Conservation (phyloP, 2,329 filamentous ascomycete species). For the Botrytis sinoallii region DNA sequence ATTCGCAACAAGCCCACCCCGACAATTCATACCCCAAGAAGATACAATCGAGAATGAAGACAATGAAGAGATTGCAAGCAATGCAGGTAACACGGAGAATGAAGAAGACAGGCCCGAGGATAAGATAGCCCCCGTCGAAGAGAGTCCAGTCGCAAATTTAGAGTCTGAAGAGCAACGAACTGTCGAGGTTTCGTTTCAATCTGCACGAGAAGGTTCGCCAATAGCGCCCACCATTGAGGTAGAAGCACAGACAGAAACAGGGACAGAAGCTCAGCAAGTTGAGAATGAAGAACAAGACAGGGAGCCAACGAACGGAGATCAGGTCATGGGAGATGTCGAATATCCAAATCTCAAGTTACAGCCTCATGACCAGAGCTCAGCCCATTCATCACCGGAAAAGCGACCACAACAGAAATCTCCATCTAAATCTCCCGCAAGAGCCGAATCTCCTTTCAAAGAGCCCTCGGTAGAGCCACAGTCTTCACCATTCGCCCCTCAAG, state of each 20-base stretch:
- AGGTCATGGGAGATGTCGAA: conserved; percentile 15
- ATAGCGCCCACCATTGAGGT: conserved; percentile 19
- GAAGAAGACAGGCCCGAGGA: neutral
- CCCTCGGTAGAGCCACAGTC: conserved; percentile 4
- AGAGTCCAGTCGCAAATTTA: conserved; percentile 22
- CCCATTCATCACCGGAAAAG: conserved; percentile 28
- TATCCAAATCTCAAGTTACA: conserved; percentile 32
- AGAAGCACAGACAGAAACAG: conserved; percentile 1
- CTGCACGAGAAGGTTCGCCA: conserved; percentile 47
- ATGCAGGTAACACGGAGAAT: neutral
- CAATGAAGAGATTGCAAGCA: neutral
- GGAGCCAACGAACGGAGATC: conserved; percentile 15
- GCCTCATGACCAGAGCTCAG: conserved; percentile 24
- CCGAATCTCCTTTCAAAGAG: conserved; percentile 18
- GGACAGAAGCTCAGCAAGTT: neutral
- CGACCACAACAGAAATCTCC: conserved; percentile 24
- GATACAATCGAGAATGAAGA: neutral
- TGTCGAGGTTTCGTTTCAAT: conserved; percentile 42
- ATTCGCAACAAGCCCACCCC: neutral
- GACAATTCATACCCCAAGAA: conserved; percentile 17
- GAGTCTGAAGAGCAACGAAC: conserved; percentile 31
- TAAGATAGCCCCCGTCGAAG: conserved; percentile 17
- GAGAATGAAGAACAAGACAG: conserved; percentile 15
- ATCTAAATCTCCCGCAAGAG: conserved; percentile 21
- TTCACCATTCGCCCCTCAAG: conserved; percentile 7